Evolutionary conservation across 1,139 yeast genomes (phyloP), one percentile per base, ranked within the genome.

Genomic region (Hyphopichia wangnamkhiaoensis): DNA sequence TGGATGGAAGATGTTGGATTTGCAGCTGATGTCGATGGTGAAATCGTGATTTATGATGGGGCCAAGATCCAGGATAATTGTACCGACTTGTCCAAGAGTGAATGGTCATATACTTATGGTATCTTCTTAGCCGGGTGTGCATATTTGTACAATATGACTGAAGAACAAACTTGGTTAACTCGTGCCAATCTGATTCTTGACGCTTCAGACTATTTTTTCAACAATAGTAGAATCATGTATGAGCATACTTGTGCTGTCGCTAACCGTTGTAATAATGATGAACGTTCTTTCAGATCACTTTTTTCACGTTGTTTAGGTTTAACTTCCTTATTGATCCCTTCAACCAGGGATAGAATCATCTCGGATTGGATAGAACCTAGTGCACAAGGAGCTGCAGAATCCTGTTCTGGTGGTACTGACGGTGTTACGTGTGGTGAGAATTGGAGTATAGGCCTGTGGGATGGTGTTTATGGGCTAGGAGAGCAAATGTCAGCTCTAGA

Each of bases 31-130:
- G 61, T 61, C 37, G 64, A 60, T 31, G 66, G 63, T 35, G 56
- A 71, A 44, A 64, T 74, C 38, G 63, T 65, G 36, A 77, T 84
- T 26, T 81, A 75, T 55, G 95, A 87, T 58, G 95, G 95, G 47
- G 87, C 88, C n/a, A 67, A 75, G 46, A 71, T 79, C 34, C 65
- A 56, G 28, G 60, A 65, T 42, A 78, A 81, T 62, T 87, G 95
- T 59, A 53, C 80, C 3, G 68, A 71, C 23, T 54, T 80, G 31
- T 70, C 80, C 26, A 61, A 63, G 29, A 68, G 71, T 30, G 80
- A 79, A 56, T 87, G 94, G 94, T 76, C 89, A n/a, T 87, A 87
- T 59, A 84, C 86, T 56, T 84, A 83, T 57, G 95, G 91, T n/a
- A 70, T 84, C 21, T 61, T 83, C 59, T 59, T 86, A 54, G 70